Conservation (phyloP, 78 protist species). For the Anaeramoeba flamelloides region DNA sequence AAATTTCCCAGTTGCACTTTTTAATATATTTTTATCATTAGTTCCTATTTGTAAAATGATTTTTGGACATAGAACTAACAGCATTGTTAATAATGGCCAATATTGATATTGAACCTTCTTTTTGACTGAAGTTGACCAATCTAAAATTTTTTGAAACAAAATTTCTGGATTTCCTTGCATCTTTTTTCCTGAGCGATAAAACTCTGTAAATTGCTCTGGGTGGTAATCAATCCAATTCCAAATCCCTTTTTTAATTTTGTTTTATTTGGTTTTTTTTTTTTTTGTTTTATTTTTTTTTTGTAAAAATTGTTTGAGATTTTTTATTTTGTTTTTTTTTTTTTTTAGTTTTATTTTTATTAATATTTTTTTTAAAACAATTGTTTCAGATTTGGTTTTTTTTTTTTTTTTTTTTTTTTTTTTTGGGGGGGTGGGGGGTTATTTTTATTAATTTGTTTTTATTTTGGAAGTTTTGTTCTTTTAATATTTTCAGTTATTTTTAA, state of each 20-base stretch:
- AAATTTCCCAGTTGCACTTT: conserved; percentile 16
- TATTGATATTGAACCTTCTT: conserved; percentile 25
- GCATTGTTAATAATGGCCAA: conserved; percentile 41
- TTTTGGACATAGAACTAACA: conserved; percentile 37
- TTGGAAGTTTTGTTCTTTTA: too few species aligned
- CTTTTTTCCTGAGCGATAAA: neutral
- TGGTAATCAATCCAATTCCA: neutral
- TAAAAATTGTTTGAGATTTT: too few species aligned
- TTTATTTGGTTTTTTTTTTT: too few species aligned
- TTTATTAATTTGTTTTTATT: too few species aligned
- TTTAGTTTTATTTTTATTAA: too few species aligned
- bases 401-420: too few species aligned
- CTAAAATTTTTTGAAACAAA: conserved; percentile 27
- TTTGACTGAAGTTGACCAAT: conserved; percentile 18
- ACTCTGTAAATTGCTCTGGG: neutral
- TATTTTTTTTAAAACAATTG: too few species aligned
- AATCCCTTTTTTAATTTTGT: neutral
- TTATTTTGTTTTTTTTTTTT: too few species aligned
- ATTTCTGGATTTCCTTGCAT: conserved; percentile 18
- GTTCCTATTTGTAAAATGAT: conserved; percentile 13
- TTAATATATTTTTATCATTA: neutral
- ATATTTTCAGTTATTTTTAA: too few species aligned
- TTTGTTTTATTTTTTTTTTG: too few species aligned
- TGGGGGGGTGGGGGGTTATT: too few species aligned
- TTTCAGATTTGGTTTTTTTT: too few species aligned